These are phyloP conservation scores for Adansonia gregorii DNA, from an alignment of 441 rosid genomes.

Conservation along the genomic window DNA sequence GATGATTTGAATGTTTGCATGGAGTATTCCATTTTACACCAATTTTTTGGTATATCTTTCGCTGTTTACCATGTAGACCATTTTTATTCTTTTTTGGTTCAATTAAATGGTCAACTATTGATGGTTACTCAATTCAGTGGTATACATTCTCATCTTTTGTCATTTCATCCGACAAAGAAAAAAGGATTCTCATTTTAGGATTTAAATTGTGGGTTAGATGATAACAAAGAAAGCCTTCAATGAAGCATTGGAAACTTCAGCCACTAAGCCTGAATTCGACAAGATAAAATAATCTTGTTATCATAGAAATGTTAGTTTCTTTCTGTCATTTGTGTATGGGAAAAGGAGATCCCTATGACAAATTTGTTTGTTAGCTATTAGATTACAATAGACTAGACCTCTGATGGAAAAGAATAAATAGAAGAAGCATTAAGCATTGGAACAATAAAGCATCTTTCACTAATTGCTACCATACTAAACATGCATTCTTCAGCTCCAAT, in stretches of 20 bases:
- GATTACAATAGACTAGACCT: neutral
- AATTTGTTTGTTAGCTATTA: neutral
- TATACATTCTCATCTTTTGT: neutral
- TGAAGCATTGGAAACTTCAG: conserved; percentile 14
- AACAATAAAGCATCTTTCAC: neutral
- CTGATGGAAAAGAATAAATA: conserved; percentile 1
- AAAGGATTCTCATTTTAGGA: neutral
- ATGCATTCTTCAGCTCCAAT: conserved; percentile 17
- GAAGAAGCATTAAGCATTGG: neutral
- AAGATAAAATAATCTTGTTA: neutral
- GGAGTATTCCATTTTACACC: neutral
- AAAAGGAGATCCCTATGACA: conserved; percentile 18
- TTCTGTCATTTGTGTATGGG: neutral
- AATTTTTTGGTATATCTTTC: neutral
- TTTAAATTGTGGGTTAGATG: conserved; percentile 1
- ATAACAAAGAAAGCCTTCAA: neutral
- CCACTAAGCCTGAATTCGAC: neutral
- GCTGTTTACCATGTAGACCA: neutral
- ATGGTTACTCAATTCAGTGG: neutral
- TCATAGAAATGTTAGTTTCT: neutral
- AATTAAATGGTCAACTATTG: neutral
- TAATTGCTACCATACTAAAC: neutral
- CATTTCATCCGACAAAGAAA: neutral
- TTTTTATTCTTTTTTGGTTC: neutral
- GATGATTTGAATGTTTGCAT: neutral